Base-by-base conservation (phyloP, 345 rosid species). In the Boechera retrofracta region DNA sequence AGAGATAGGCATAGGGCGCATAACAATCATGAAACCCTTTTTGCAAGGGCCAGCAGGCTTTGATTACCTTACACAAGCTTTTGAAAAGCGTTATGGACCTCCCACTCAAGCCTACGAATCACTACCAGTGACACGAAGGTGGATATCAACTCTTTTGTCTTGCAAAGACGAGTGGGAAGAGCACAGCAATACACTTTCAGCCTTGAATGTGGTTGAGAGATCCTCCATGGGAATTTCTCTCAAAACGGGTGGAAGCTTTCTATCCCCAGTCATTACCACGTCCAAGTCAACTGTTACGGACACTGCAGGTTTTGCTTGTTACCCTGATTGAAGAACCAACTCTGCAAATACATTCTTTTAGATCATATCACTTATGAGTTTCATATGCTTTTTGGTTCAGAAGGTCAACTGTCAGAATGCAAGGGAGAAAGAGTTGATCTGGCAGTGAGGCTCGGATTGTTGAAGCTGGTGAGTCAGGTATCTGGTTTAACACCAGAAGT, bases 31-130 rank as follows among this genome's bases (percentile, higher is more conserved):
- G 95, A 90, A 88, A 83, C 91, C 98, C 38, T 73, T 89, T 75
- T 60, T 94, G 78, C 86, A 84, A 84, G 98, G 98, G 5, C 90
- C 89, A 70, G 92, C 93, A 75, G 97, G 93, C 24, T 79, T 84
- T 52, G 97, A 90, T 72, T 94, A 89, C 81, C 87, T 94, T 10
- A 79, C 76, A 45, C 83, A 83, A 74, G 91, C 89, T 66, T 94
- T 94, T 67, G 65, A 85, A 32, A 85, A 83, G 67, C 85, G 76
- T 36, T 79, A 83, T 81, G 96, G 98, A 63, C 67, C 85, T 74
- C 78, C 85, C 6, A 63, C 80, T 28, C 82, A 82, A 63, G 91
- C 96, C 21, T 8, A 38, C 64, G 33, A 74, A 32, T 82, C 87
- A 59, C 78, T 94, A 41, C 91, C 91, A 3, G 39, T 80, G 73